Conservation (phyloP, 2,329 filamentous ascomycete genomes). For the Nemania sp. region DNA sequence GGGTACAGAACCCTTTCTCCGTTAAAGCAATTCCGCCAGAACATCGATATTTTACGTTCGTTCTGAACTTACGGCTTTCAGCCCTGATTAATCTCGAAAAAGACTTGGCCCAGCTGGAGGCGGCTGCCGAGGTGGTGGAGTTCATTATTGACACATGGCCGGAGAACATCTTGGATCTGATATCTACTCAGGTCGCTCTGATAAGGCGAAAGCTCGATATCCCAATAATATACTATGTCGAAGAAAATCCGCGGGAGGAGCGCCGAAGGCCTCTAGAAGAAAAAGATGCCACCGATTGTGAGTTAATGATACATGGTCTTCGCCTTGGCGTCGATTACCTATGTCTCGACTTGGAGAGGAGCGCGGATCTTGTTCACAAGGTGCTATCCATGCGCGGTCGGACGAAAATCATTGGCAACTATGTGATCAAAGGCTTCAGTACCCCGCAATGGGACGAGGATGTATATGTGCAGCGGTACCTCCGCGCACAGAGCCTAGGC, state of each 20-base stretch:
- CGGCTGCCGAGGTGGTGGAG: conserved; percentile 62
- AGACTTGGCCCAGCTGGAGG: conserved; percentile 57
- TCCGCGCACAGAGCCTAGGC: conserved; percentile 56
- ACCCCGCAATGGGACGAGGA: conserved; percentile 59
- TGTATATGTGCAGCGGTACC: conserved; percentile 56
- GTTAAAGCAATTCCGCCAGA: conserved; percentile 62
- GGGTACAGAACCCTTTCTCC: conserved; percentile 63
- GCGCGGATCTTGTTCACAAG: conserved; percentile 50
- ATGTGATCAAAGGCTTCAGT: conserved; percentile 50
- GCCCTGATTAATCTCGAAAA: conserved; percentile 56
- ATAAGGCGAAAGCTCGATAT: conserved; percentile 59
- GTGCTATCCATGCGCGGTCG: conserved; percentile 57
- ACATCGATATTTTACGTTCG: conserved; percentile 61
- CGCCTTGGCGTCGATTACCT: conserved; percentile 68
- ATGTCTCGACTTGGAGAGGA: conserved; percentile 64
- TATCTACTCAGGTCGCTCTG: conserved; percentile 59
- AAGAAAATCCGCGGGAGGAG: conserved; percentile 52
- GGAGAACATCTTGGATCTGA: conserved; percentile 49
- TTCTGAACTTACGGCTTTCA: conserved; percentile 64
- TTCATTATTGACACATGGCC: conserved; percentile 62
- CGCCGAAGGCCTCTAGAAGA: conserved; percentile 44
- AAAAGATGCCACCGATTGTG: conserved; percentile 52
- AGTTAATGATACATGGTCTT: conserved; percentile 64
- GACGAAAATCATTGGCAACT: conserved; percentile 64
- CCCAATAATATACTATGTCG: conserved; percentile 61